phyloP scores from a whole-genome alignment of 1,284 basidiomycete species.

The Ganoderma sinense region DNA sequence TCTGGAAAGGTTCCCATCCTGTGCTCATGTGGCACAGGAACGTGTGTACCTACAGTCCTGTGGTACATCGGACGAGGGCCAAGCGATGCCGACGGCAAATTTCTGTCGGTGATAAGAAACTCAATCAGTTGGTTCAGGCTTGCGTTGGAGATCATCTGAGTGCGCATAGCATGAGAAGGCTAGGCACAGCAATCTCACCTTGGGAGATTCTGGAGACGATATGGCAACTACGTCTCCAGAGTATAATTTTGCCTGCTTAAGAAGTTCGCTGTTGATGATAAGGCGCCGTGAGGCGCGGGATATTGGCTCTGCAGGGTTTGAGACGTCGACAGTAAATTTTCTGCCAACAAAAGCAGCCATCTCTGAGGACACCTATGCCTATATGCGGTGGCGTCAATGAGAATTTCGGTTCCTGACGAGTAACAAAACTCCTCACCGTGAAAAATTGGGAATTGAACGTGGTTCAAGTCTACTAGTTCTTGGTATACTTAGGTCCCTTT shows the following conservation, averaged over 20 bases:
- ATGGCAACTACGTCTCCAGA: constrained; percentile 78
- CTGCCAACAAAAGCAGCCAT: constrained; percentile 51
- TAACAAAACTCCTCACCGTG: not conserved
- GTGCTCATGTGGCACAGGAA: constrained; percentile 10
- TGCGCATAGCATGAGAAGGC: constrained; percentile 3
- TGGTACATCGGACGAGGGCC: constrained; percentile 71
- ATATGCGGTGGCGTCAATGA: not conserved
- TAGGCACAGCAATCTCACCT: constrained; percentile 28
- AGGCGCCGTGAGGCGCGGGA: constrained; percentile 69
- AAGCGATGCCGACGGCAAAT: constrained; percentile 72
- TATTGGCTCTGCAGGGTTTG: constrained; percentile 46
- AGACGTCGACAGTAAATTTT: constrained; percentile 52
- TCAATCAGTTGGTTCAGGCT: constrained; percentile 21
- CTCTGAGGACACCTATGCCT: not conserved
- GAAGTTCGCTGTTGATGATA: constrained; percentile 67
- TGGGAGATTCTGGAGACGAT: constrained; percentile 43
- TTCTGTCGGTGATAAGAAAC: constrained; percentile 43
- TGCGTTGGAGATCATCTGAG: constrained; percentile 25
- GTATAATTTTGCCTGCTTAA: constrained; percentile 68
- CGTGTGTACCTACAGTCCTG: constrained; percentile 52
- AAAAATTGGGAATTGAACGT: not conserved
- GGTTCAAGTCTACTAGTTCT: not conserved
- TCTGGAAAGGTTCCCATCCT: constrained; percentile 1
- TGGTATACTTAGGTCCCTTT: not conserved
- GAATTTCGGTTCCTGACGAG: not conserved